These are phyloP conservation scores for Creolimax fragrantissima DNA, from an alignment of 78 protist genomes.

Conservation along the genomic window DNA sequence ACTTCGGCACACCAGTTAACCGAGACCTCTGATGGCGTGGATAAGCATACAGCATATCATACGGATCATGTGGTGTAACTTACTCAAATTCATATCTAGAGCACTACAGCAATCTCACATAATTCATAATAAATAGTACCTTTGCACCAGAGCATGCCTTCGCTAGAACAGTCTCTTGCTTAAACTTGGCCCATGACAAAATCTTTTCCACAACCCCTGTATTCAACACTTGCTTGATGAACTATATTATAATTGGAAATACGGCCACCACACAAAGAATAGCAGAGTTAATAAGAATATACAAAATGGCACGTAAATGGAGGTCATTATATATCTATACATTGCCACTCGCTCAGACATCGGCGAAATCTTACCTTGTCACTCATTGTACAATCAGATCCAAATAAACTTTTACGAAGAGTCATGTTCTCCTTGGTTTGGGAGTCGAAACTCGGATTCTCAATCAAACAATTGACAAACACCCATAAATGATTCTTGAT, in stretches of 20 bases:
- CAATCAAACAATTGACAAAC: conserved; percentile 88
- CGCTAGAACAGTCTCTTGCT: conserved; percentile 46
- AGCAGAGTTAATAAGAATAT: too few relatives aligned
- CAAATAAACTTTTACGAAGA: conserved; percentile 58
- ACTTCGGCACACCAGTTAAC: conserved; percentile 69
- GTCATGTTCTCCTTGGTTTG: conserved; percentile 91
- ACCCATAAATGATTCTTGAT: conserved; percentile 64
- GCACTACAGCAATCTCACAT: too few relatives aligned
- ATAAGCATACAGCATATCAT: too few relatives aligned
- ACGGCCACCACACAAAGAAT: too few relatives aligned
- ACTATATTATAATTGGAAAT: not conserved
- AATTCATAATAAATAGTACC: too few relatives aligned
- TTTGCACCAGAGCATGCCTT: not conserved
- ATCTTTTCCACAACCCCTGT: conserved; percentile 58
- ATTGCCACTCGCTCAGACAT: too few relatives aligned
- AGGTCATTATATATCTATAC: too few relatives aligned
- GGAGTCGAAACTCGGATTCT: conserved; percentile 95
- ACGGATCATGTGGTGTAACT: too few relatives aligned
- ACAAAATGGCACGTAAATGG: too few relatives aligned
- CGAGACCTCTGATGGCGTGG: conserved; percentile 17
- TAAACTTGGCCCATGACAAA: conserved; percentile 51
- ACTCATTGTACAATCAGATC: conserved; percentile 43
- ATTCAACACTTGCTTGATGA: conserved; percentile 50
- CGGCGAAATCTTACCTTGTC: conserved; percentile 17
- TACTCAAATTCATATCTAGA: too few relatives aligned